Conservation (phyloP, 305 asterid genomes). For the Fraxinus baroniana region DNA sequence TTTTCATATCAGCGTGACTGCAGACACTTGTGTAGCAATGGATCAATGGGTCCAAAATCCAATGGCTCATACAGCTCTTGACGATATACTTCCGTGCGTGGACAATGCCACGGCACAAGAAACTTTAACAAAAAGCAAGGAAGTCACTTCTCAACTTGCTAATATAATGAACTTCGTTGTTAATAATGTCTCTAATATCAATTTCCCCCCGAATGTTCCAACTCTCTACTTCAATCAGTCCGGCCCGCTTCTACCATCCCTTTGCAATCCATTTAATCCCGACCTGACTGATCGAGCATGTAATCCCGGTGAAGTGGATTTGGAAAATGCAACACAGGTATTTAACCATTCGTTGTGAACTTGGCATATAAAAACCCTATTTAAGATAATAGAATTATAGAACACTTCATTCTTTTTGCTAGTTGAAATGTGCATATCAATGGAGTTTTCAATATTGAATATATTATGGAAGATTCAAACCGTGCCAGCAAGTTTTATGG, state of each 20-base stretch:
- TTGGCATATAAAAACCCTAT: neutral
- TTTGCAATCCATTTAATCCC: conserved; percentile 68
- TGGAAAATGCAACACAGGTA: conserved; percentile 78
- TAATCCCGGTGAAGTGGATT: conserved; percentile 60
- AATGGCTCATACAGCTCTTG: conserved; percentile 75
- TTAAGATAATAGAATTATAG: neutral
- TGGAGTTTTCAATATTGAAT: neutral
- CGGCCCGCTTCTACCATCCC: conserved; percentile 68
- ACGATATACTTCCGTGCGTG: conserved; percentile 87
- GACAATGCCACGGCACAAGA: conserved; percentile 89
- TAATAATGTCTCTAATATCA: conserved; percentile 61
- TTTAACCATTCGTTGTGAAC: neutral
- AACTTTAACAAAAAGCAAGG: conserved; percentile 66
- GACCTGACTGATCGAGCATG: conserved; percentile 67
- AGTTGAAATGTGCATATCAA: neutral
- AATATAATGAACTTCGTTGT: conserved; percentile 59
- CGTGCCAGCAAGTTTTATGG: neutral
- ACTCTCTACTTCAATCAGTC: conserved; percentile 78
- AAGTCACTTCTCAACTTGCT: conserved; percentile 67
- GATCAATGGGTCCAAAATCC: conserved; percentile 80
- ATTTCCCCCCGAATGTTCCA: conserved; percentile 52
- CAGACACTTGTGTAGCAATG: conserved; percentile 84
- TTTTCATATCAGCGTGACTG: conserved; percentile 56
- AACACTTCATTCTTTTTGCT: neutral
- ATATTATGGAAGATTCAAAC: neutral